Conservation (phyloP, 768 basidiomycete genomes). For the Coprinopsis cinerea region DNA sequence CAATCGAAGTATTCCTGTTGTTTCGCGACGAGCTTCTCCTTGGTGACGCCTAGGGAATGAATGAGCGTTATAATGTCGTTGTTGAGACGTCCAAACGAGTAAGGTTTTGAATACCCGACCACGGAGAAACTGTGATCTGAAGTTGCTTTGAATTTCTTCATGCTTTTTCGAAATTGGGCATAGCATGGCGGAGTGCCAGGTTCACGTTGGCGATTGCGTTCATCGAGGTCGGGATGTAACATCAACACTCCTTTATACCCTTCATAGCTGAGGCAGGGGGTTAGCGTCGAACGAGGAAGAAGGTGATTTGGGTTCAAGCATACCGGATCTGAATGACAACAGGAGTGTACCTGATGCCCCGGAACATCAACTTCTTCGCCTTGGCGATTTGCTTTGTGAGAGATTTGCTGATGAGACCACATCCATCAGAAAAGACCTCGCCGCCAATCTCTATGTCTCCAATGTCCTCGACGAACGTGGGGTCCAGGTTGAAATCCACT, state of each 20-base stretch:
- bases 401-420: conserved; percentile 52
- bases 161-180: conserved; percentile 59
- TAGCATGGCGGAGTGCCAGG: conserved; percentile 23
- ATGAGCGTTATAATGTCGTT: conserved; percentile 66
- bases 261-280: conserved; percentile 48
- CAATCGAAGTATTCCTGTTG: conserved; percentile 55
- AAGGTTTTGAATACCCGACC: conserved; percentile 58
- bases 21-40: conserved; percentile 47
- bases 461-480: conserved; percentile 45
- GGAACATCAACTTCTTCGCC: conserved; percentile 49
- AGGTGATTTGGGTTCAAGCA: neutral
- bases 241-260: conserved; percentile 71
- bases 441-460: conserved; percentile 51
- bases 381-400: conserved; percentile 49
- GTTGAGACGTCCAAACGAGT: conserved; percentile 60
- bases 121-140: conserved; percentile 59
- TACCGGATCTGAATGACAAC: conserved; percentile 61
- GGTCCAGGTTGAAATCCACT: conserved; percentile 51
- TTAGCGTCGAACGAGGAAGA: neutral
- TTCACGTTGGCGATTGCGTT: conserved; percentile 21
- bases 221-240: conserved; percentile 56
- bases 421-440: conserved; percentile 63
- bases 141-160: conserved; percentile 62
- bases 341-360: conserved; percentile 52
- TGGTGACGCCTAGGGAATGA: conserved; percentile 54